phyloP scores from a whole-genome alignment of 208 protist species.

The Acanthamoeba triangularis region DNA sequence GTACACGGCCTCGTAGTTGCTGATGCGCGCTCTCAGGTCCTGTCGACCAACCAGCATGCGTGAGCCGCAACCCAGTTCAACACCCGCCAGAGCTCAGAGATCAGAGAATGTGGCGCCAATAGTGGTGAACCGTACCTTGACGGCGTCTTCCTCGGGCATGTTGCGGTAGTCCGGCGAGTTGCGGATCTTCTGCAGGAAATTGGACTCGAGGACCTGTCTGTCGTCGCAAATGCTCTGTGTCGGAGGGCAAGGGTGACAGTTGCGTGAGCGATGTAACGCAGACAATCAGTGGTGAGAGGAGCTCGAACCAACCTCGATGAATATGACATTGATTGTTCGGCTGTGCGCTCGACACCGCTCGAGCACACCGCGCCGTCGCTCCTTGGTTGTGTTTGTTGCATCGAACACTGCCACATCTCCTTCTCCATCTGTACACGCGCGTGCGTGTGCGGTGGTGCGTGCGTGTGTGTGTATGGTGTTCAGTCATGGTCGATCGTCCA shows the following conservation, averaged over 20 bases:
- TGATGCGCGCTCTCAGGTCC: constrained; percentile 40
- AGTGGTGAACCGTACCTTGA: too few species aligned
- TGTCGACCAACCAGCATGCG: too few species aligned
- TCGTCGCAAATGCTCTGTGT: constrained; percentile 37
- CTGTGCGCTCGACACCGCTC: neutral
- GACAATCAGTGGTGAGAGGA: too few species aligned
- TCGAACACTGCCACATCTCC: constrained; percentile 80
- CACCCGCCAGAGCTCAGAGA: too few species aligned
- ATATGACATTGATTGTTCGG: constrained; percentile 72
- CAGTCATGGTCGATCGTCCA: too few species aligned
- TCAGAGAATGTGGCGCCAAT: too few species aligned
- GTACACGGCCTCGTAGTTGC: constrained; percentile 37
- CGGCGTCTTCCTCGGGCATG: constrained; percentile 45
- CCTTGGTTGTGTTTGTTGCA: constrained; percentile 78
- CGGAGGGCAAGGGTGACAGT: too few species aligned
- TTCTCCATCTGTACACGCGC: neutral
- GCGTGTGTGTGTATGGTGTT: too few species aligned
- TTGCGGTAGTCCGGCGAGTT: constrained; percentile 49
- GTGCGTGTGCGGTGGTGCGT: too few species aligned
- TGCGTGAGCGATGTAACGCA: too few species aligned
- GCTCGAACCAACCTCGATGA: constrained; percentile 79
- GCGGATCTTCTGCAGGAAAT: constrained; percentile 56
- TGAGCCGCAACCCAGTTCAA: too few species aligned
- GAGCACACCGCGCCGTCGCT: constrained; percentile 15
- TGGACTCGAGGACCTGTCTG: constrained; percentile 67